These are phyloP conservation scores for Lachnum nothofagi DNA, from an alignment of 2,329 filamentous ascomycete genomes.

Conservation along the genomic window DNA sequence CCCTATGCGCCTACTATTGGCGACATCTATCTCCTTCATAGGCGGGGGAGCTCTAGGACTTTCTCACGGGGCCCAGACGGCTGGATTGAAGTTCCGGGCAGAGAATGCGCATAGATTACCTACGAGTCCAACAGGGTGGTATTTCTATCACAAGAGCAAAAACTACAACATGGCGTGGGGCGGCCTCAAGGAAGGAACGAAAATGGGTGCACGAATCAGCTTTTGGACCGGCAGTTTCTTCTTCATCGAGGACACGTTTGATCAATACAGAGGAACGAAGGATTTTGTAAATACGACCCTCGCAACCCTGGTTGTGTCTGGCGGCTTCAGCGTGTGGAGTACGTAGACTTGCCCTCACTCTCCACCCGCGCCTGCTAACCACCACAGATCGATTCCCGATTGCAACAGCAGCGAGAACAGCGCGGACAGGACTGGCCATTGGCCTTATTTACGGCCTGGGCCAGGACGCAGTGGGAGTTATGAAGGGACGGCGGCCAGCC, in stretches of 20 bases:
- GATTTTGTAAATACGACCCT: constrained; percentile 78
- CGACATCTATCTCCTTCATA: constrained; percentile 57
- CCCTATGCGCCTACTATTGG: constrained; percentile 59
- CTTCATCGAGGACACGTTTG: constrained; percentile 77
- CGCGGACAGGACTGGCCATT: constrained; percentile 71
- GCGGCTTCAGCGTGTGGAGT: constrained; percentile 83
- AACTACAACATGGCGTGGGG: constrained; percentile 82
- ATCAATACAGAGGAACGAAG: constrained; percentile 61
- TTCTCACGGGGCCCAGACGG: constrained; percentile 65
- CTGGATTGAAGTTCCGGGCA: constrained; percentile 80
- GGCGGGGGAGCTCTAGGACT: constrained; percentile 68
- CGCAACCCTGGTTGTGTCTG: constrained; percentile 78
- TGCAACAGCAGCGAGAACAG: constrained; percentile 69
- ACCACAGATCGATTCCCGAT: constrained; percentile 70
- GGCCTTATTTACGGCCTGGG: constrained; percentile 74
- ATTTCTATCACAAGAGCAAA: constrained; percentile 97
- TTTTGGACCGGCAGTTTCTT: constrained; percentile 74
- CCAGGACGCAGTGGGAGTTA: constrained; percentile 68
- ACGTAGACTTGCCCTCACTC: constrained; percentile 35
- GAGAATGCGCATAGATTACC: constrained; percentile 95
- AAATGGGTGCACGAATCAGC: constrained; percentile 65
- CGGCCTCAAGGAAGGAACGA: constrained; percentile 71
- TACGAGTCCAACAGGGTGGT: constrained; percentile 79
- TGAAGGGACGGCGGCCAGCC: constrained; percentile 65
- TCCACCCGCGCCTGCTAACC: constrained; percentile 3